Conservation (phyloP, 371 early-diverging fungal genomes). For the Haplosporangium sp. region DNA sequence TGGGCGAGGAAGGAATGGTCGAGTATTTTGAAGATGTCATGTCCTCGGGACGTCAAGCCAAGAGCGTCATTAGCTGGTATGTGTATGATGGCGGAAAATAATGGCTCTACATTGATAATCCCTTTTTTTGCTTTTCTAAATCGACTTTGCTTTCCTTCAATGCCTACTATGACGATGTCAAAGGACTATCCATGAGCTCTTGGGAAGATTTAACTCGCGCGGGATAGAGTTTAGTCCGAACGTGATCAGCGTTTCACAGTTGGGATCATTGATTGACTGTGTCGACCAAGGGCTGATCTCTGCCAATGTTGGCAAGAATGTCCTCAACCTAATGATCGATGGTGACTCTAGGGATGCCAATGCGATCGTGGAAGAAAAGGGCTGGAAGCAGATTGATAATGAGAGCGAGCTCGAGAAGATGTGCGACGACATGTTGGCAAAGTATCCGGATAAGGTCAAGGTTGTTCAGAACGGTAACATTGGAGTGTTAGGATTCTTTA, state of each 20-base stretch:
- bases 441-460: constrained; percentile 69
- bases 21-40: constrained; percentile 77
- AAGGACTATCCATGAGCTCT: constrained; percentile 84
- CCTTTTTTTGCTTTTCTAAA: not conserved
- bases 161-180: not conserved
- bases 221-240: constrained; percentile 64
- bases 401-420: constrained; percentile 59
- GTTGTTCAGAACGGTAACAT: constrained; percentile 56
- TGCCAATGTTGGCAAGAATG: constrained; percentile 73
- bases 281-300: constrained; percentile 70
- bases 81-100: not conserved
- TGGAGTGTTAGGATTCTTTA: constrained; percentile 38
- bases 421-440: constrained; percentile 62
- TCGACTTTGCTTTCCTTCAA: not conserved
- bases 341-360: constrained; percentile 62
- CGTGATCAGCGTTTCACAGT: constrained; percentile 66
- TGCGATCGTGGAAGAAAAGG: constrained; percentile 75
- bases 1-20: constrained; percentile 79
- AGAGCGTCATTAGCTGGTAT: constrained; percentile 36
- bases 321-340: constrained; percentile 76
- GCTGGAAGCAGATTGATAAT: constrained; percentile 76
- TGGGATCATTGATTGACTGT: constrained; percentile 75
- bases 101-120: not conserved
- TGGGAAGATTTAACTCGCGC: constrained; percentile 77
- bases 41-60: constrained; percentile 16